Evolutionary conservation across 2,329 filamentous ascomycete species (phyloP), one percentile per base, ranked within the genome.

Genomic region (Ophidiomyces ophidiicola): DNA sequence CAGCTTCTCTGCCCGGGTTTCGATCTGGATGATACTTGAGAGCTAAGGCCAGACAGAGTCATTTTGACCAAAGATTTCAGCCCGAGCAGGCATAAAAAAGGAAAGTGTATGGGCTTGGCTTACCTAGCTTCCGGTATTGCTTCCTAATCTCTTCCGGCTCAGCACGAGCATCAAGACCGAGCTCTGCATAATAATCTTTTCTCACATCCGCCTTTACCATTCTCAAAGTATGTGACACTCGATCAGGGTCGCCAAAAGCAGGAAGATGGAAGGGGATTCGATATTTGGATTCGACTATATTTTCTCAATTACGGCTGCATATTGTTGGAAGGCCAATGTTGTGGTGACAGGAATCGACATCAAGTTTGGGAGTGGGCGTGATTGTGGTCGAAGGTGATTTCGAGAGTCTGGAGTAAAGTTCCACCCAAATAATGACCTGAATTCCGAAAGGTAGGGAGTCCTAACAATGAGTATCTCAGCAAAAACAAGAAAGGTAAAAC

Each of bases 11-110:
- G 36, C 86, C 86, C 7, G 80, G 83, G 54, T 94, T 93, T 44
- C 86, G 80, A 57, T 94, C 86, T 5, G 86, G 86, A 54, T 94
- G 86, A 53, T 82, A 92, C 58, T 82, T 82, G 32, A 92, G 68
- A 33, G 85, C 85, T 85, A 42, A 39, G 2, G 28, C 20, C 12
- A 24, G 36, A 18, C 12, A 36, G 19, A 19, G 18, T 6, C n/a
- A 7, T 32, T 32, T 6, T 6, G 12, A 7, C 14, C 29, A 11
- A 6, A 32, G 21, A n/a, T 29, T 23, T 29, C n/a, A n/a, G n/a
- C n/a, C n/a, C n/a, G n/a, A n/a, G n/a, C n/a, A n/a, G n/a, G n/a
- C n/a, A n/a, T n/a, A n/a, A n/a, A 7, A 6, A 33, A 28, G 19
- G 12, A 32, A 36, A 41, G 11, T 19, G 21, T 21, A 21, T 20